Evolutionary conservation across 306 rosid genomes (phyloP), one percentile per base, ranked within the genome.

Genomic region (Fragaria vesca): DNA sequence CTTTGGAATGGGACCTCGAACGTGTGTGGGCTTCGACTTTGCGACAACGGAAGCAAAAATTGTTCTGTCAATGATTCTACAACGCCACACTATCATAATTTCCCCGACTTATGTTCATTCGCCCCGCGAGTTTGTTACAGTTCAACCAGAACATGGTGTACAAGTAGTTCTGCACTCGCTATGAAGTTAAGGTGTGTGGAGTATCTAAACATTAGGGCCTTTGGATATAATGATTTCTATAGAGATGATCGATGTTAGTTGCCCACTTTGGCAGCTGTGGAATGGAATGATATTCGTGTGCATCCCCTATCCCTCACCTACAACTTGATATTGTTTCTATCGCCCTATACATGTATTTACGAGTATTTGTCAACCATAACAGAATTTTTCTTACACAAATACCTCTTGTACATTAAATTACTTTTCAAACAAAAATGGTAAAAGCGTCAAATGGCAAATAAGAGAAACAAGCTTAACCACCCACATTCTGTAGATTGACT

Each of bases 1-100:
- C 10, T 62, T 62, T 13, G 67, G 67, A 30, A 62, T 62, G 42
- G 67, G 67, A 62, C 67, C 75, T 66, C 55, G 83, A 12, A 73
- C 9, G 26, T 80, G 83, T 51, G 70, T 67, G 4, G 75, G 83
- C 11, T 52, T 67, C 16, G 74, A 66, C 79, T 73, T 80, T 66
- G 83, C 70, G 4, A 47, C 40, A 9, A 73, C 45, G 8, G 74
- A 80, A 69, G 61, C 50, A 55, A 66, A 80, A 75, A 66, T 73
- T 67, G 75, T 73, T 42, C 70, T 52, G 20, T 73, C 79, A 4
- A 80, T 80, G 83, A 74, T 80, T 43, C 74, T 80, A 32, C 79
- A 80, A 74, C 75, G 75, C 51, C 47, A 73, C 62, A 30, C 75
- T 24, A 30, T 80, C 62, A 54, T 75, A 24, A 54, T 80, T 7